phyloP scores from a whole-genome alignment of 352 stramenopile genomes.

The Pythium dissotocum region DNA sequence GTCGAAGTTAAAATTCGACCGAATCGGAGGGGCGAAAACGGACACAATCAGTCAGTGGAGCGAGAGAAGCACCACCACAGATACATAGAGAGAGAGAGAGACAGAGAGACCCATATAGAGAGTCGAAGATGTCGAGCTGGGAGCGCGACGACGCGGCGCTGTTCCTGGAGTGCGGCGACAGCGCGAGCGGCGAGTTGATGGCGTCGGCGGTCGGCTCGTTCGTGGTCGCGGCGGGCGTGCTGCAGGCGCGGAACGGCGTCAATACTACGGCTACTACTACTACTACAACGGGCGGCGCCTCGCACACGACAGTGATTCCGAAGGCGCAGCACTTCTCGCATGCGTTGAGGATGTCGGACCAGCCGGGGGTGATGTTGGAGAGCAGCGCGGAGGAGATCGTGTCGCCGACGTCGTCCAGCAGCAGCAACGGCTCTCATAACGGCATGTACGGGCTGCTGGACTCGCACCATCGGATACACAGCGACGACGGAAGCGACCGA shows the following conservation, averaged over 20 bases:
- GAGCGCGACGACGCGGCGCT: conserved; percentile 29
- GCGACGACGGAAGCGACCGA: not conserved
- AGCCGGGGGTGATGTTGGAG: not conserved
- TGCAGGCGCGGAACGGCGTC: not conserved
- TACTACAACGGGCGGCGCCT: too few species aligned
- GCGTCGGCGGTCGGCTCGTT: conserved; percentile 27
- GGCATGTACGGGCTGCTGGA: conserved; percentile 20
- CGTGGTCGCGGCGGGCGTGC: conserved; percentile 13
- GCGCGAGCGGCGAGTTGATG: conserved; percentile 14
- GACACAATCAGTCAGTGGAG: conserved; percentile 1
- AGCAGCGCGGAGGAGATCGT: conserved; percentile 22
- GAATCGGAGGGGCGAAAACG: conserved; percentile 1
- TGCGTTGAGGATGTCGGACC: conserved; percentile 1
- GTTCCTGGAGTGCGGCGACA: conserved; percentile 22
- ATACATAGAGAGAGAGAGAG: not conserved
- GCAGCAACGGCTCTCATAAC: conserved; percentile 31
- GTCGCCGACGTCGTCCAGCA: conserved; percentile 35
- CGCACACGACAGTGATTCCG: not conserved
- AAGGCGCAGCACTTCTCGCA: conserved; percentile 9
- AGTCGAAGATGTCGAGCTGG: conserved; percentile 27
- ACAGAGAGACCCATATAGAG: conserved; percentile 1
- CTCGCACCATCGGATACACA: conserved; percentile 17
- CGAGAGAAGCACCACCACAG: not conserved
- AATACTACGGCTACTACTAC: not conserved
- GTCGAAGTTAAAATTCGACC: conserved; percentile 4